These are phyloP conservation scores for Mycena albidolilacea DNA, from an alignment of 768 basidiomycete species.

Conservation along the genomic window DNA sequence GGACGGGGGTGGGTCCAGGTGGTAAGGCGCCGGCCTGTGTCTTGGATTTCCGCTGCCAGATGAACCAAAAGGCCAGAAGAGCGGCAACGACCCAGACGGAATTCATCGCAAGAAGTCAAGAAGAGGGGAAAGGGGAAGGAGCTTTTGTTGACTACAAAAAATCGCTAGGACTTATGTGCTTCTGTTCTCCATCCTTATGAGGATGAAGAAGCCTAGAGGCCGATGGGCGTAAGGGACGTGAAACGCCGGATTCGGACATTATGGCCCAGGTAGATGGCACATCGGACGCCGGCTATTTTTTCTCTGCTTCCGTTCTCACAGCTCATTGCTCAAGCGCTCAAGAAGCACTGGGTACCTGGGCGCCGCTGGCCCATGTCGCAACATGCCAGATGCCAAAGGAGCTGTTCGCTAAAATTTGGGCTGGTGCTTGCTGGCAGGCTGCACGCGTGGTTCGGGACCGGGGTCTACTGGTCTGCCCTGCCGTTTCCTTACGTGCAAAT, in stretches of 20 bases:
- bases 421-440: not conserved
- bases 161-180: conserved; percentile 19
- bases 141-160: not conserved
- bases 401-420: not conserved
- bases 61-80: conserved; percentile 56
- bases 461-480: not conserved
- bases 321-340: not conserved
- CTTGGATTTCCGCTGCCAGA: conserved; percentile 62
- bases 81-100: conserved; percentile 40
- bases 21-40: conserved; percentile 62
- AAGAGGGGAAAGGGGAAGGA: conserved; percentile 15
- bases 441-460: not conserved
- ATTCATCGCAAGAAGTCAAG: conserved; percentile 31
- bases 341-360: conserved; percentile 10
- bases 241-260: not conserved
- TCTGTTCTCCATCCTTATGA: conserved; percentile 28
- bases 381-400: conserved; percentile 1
- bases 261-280: not conserved
- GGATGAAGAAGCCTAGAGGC: conserved; percentile 3
- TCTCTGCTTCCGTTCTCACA: not conserved
- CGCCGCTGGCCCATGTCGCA: not conserved
- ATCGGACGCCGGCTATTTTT: conserved; percentile 6
- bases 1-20: conserved; percentile 78
- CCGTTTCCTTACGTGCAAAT: not conserved
- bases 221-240: conserved; percentile 18